Conservation (phyloP, 108 stramenopile species). For the Craspedostauros australis region DNA sequence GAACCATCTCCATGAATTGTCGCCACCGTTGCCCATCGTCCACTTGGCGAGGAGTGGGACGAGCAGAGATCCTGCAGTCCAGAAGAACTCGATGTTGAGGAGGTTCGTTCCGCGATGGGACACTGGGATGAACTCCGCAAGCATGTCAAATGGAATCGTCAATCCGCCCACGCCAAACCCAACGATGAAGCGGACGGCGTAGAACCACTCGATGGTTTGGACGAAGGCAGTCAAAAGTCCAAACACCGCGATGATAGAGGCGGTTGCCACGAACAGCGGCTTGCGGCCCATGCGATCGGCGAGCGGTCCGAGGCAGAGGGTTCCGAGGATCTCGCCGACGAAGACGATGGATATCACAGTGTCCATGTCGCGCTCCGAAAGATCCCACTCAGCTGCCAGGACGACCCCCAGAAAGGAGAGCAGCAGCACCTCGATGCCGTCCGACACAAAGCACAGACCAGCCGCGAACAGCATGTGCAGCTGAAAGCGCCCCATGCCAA, state of each 20-base stretch:
- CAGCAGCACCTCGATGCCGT: slow-evolving; percentile 66
- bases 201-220: slow-evolving; percentile 23
- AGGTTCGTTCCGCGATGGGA: slow-evolving; percentile 31
- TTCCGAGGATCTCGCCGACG: slow-evolving; percentile 53
- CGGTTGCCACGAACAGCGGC: slow-evolving; percentile 40
- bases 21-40: slow-evolving; percentile 34
- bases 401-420: slow-evolving; percentile 49
- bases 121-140: slow-evolving; percentile 46
- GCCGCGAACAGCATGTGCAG: too few relatives aligned
- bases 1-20: too few relatives aligned
- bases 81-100: slow-evolving; percentile 57
- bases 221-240: slow-evolving; percentile 54
- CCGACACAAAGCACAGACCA: slow-evolving; percentile 73
- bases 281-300: slow-evolving; percentile 60
- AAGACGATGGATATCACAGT: slow-evolving; percentile 56
- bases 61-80: slow-evolving; percentile 53
- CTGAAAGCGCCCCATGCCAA: too few relatives aligned
- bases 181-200: slow-evolving; percentile 45
- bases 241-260: slow-evolving; percentile 44
- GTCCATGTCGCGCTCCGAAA: slow-evolving; percentile 35
- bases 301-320: slow-evolving; percentile 47
- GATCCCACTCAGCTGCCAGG: slow-evolving; percentile 47
- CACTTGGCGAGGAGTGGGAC: slow-evolving; percentile 58
- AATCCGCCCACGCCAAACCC: slow-evolving; percentile 74
- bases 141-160: slow-evolving; percentile 35